These are phyloP conservation scores for Solanum chilense DNA, from an alignment of 257 asterid genomes.

Conservation along the genomic window DNA sequence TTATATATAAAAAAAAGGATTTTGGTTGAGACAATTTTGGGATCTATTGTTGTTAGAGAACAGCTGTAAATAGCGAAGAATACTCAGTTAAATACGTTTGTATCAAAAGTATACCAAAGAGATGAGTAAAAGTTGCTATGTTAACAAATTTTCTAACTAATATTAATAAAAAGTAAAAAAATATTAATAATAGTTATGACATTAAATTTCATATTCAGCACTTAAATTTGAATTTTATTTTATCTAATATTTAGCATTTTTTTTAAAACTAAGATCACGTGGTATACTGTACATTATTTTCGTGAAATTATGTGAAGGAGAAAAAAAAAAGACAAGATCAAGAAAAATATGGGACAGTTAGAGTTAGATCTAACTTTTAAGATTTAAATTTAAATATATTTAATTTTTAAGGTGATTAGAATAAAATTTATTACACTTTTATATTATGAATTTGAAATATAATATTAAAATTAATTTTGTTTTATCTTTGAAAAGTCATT, in stretches of 20 bases:
- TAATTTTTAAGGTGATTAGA: not conserved
- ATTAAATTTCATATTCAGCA: not conserved
- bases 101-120: not conserved
- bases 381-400: not conserved
- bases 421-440: not conserved
- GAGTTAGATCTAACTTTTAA: not conserved
- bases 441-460: not conserved
- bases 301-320: not conserved
- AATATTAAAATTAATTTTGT: not conserved
- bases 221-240: not conserved
- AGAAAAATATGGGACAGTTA: not conserved
- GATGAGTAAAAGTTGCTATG: not conserved
- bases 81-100: not conserved
- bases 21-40: not conserved
- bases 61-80: not conserved
- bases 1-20: not conserved
- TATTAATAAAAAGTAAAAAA: not conserved
- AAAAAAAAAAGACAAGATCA: not conserved
- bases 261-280: not conserved
- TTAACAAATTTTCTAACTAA: not conserved
- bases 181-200: accelerated
- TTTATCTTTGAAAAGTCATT: not conserved
- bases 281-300: not conserved
- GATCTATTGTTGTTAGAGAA: not conserved
- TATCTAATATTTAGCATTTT: not conserved